Percentiles rank a stretch among this genome's conserved stretches.
Conservation (phyloP, 192 early-diverging fungal genomes). For the Backusella parvicylindrica region DNA sequence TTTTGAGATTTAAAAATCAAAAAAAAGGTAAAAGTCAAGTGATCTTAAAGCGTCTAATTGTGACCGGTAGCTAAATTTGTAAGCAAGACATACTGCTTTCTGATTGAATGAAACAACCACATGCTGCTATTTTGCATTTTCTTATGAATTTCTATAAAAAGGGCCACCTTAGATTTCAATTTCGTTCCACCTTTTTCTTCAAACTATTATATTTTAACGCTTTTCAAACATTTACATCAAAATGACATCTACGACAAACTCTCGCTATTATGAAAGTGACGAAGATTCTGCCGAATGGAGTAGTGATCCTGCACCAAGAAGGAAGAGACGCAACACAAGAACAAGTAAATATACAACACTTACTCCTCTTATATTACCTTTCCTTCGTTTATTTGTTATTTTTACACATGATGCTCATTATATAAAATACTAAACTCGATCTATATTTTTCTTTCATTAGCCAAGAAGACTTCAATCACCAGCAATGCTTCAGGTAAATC, state of each 20-base stretch:
- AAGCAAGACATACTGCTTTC: background rate
- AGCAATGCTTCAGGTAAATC: conserved; percentile 12
- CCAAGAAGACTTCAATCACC: background rate
- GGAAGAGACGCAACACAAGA: background rate
- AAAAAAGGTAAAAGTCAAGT: background rate
- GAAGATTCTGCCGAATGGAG: conserved; percentile 8
- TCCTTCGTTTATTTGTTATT: background rate
- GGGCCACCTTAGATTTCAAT: background rate
- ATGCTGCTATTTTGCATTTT: conserved; percentile 1
- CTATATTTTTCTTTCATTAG: background rate
- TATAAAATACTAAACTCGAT: background rate
- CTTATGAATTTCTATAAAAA: conserved; percentile 7
- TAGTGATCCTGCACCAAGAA: conserved; percentile 1
- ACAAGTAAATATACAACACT: conserved; percentile 3
- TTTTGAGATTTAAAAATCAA: background rate
- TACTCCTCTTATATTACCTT: background rate
- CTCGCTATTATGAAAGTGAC: background rate
- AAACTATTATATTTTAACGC: background rate
- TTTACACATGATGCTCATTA: background rate
- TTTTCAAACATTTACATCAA: background rate
- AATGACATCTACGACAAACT: background rate
- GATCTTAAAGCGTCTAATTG: background rate
- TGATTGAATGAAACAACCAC: conserved; percentile 6
- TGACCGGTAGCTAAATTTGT: background rate
- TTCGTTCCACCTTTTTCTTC: background rate